Evolutionary conservation across 331 rosid species (phyloP), one percentile per base, ranked within the genome.

Genomic region (Spiraea crenata): DNA sequence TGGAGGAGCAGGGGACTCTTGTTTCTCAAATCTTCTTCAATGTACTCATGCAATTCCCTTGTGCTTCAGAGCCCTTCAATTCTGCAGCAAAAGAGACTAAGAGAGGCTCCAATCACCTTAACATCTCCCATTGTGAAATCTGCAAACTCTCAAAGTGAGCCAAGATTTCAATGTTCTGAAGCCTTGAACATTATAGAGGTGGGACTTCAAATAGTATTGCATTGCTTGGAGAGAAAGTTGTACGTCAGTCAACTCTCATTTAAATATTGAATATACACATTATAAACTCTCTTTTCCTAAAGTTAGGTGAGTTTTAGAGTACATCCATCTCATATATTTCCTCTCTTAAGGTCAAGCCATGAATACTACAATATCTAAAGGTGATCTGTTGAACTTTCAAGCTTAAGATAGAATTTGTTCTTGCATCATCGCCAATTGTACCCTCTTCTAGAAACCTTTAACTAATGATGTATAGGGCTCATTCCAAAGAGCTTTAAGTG

Each of bases 1-100:
- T 77, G 34, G 66, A 86, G 80, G 64, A 86, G 85, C 65, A 87
- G 75, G 46, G 67, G 20, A 63, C 87, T 87, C 72, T 87, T 84
- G 48, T 80, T 80, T 9, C 51, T 50, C 41, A 87, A 37, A 77
- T 87, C 79, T 68, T 84, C 87, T 72, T 71, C 49, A 12, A 77
- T 50, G 64, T 67, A 87, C 69, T 82, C 80, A 20, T 68, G 81
- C 79, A 38, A 84, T 80, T 7, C 83, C 87, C 73, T 87, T 82
- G 6, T 82, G 71, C 76, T 67, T 84, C 63, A 82, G 46, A 11
- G 81, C 85, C 89, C 85, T 74, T 84, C 87, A 49, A 87, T 68
- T 81, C 89, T 82, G 25, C 71, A 57, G 57, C 81, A 77, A 60
- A 81, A 77, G 49, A 76, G 76, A 84, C 89, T 82, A 54, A 63